Conservation (phyloP, 2,329 filamentous ascomycete genomes). For the Tricladium varicosporioides region DNA sequence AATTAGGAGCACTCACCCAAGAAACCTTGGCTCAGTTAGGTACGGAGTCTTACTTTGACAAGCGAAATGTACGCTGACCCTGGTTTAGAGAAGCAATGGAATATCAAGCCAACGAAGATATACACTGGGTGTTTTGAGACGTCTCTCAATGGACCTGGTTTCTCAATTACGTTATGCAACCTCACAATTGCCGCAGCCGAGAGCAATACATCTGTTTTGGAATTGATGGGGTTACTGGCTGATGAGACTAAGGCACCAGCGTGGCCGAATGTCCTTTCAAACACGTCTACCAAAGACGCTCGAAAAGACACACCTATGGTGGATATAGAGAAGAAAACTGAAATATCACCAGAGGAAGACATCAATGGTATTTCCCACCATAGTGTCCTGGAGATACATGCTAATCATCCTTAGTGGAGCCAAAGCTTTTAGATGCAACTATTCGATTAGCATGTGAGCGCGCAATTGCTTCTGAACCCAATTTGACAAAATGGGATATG, state of each 20-base stretch:
- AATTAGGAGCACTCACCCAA: conserved; percentile 50
- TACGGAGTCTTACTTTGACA: not conserved
- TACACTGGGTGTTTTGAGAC: conserved; percentile 50
- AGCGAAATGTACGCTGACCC: not conserved
- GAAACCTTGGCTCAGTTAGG: conserved; percentile 39
- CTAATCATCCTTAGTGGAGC: conserved; percentile 26
- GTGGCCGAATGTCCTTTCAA: conserved; percentile 29
- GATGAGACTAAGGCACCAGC: conserved; percentile 45
- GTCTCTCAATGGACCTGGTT: conserved; percentile 53
- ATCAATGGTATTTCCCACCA: conserved; percentile 13
- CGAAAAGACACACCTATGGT: conserved; percentile 10
- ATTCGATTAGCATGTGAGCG: conserved; percentile 34
- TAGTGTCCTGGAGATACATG: conserved; percentile 4
- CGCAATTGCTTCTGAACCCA: conserved; percentile 44
- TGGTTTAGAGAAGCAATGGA: conserved; percentile 42
- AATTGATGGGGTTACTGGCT: conserved; percentile 48
- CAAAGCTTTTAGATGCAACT: conserved; percentile 27
- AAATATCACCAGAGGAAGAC: conserved; percentile 20
- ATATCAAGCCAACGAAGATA: conserved; percentile 46
- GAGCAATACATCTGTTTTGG: conserved; percentile 26
- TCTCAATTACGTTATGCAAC: conserved; percentile 54
- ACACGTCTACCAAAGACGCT: conserved; percentile 22
- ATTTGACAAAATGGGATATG: conserved; percentile 51
- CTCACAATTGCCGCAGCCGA: conserved; percentile 38
- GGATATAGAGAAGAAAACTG: conserved; percentile 21